phyloP scores from a whole-genome alignment of 2,329 filamentous ascomycete species.

The Sporothrix pallida region DNA sequence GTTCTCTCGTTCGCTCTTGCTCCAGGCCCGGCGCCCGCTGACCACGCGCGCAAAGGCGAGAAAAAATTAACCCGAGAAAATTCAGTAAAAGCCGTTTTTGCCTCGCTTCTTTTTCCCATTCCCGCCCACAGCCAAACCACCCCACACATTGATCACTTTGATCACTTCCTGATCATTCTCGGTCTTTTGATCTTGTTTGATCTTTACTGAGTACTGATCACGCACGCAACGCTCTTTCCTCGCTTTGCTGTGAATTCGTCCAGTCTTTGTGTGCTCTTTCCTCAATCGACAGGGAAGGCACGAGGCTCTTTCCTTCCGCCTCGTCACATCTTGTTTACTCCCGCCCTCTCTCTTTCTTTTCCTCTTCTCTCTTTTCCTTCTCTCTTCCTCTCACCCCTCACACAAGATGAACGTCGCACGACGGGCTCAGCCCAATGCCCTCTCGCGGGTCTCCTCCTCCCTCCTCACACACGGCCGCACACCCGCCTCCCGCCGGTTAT shows the following conservation, averaged over 20 bases:
- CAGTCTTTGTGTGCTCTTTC: conserved; percentile 22
- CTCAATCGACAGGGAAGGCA: conserved; percentile 29
- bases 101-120: conserved; percentile 27
- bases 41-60: conserved; percentile 9
- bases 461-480: conserved; percentile 49
- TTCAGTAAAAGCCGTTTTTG: conserved; percentile 29
- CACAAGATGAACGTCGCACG: conserved; percentile 52
- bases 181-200: too few relatives aligned
- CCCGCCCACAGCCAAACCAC: conserved; percentile 9
- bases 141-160: conserved; percentile 7
- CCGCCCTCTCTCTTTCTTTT: conserved; percentile 36
- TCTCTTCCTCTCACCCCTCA: conserved; percentile 37
- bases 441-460: conserved; percentile 50
- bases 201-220: background rate
- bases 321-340: conserved; percentile 1
- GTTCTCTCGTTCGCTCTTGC: conserved; percentile 31
- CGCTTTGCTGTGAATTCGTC: background rate
- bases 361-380: conserved; percentile 13
- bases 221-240: conserved; percentile 18
- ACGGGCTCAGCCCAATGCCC: conserved; percentile 52
- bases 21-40: conserved; percentile 10
- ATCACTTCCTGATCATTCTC: too few relatives aligned
- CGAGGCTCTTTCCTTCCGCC: conserved; percentile 19
- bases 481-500: conserved; percentile 57
- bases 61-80: conserved; percentile 36